These are phyloP conservation scores for Protomyces inundatus DNA, from an alignment of 1,139 yeast genomes.

Conservation along the genomic window DNA sequence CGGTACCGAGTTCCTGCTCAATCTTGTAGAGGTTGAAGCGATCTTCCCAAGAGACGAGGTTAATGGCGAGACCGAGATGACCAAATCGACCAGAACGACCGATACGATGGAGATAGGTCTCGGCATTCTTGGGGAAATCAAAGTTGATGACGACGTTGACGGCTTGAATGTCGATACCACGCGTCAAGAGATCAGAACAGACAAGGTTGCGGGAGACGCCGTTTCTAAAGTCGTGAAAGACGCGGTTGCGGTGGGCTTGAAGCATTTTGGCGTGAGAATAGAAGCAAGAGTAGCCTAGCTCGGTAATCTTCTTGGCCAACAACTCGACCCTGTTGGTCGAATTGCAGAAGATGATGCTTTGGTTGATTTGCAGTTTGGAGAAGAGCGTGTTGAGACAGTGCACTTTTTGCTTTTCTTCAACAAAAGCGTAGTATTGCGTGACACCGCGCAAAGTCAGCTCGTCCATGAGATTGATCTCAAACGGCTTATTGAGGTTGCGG, in stretches of 20 bases:
- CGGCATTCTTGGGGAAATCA: slow-evolving; percentile 97
- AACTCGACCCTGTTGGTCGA: slow-evolving; percentile 94
- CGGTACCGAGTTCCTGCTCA: slow-evolving; percentile 96
- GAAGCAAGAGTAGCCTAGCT: slow-evolving; percentile 92
- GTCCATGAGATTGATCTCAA: slow-evolving; percentile 95
- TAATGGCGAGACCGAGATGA: slow-evolving; percentile 94
- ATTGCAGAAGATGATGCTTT: slow-evolving; percentile 92
- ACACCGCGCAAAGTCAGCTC: slow-evolving; percentile 94
- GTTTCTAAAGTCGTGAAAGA: slow-evolving; percentile 96
- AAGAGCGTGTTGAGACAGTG: slow-evolving; percentile 93
- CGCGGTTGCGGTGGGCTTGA: slow-evolving; percentile 94
- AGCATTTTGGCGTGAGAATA: slow-evolving; percentile 98
- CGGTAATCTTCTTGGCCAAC: slow-evolving; percentile 91
- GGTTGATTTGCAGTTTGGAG: slow-evolving; percentile 89
- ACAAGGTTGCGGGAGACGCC: slow-evolving; percentile 96
- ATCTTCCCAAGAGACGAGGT: slow-evolving; percentile 94
- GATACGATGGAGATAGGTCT: slow-evolving; percentile 93
- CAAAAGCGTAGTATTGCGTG: slow-evolving; percentile 94
- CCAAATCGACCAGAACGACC: slow-evolving; percentile 99
- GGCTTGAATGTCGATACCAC: slow-evolving; percentile 99
- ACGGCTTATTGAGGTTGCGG: slow-evolving; percentile 69
- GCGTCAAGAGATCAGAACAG: slow-evolving; percentile 90
- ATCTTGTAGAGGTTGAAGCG: slow-evolving; percentile 81
- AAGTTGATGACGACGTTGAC: slow-evolving; percentile 96
- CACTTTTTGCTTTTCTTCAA: slow-evolving; percentile 90